A percentile compares a stretch with the other conserved stretches of the same genome.
Conservation (phyloP, 1,284 basidiomycete species). For the Neonothopanus nambi region DNA sequence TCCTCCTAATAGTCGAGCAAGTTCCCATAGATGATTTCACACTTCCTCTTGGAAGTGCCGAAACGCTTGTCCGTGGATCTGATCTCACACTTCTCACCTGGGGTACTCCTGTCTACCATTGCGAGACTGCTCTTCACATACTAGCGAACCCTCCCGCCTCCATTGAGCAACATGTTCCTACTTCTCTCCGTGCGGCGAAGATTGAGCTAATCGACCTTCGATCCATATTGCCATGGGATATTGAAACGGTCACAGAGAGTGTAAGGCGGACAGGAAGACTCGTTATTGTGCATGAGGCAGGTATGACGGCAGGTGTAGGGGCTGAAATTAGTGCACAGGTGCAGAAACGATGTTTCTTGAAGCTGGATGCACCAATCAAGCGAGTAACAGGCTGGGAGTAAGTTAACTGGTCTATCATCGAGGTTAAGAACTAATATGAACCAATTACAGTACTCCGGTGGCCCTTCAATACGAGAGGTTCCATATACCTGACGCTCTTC, state of each 20-base stretch:
- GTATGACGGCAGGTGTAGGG: slow-evolving; percentile 82
- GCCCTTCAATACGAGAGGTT: slow-evolving; percentile 89
- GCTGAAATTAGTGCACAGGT: slow-evolving; percentile 87
- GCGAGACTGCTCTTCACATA: slow-evolving; percentile 77
- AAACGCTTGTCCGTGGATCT: slow-evolving; percentile 70
- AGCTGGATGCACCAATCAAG: slow-evolving; percentile 84
- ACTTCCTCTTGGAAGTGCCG: slow-evolving; percentile 79
- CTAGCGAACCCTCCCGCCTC: slow-evolving; percentile 65
- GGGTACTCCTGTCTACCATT: slow-evolving; percentile 91
- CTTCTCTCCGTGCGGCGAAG: slow-evolving; percentile 66
- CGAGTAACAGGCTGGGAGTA: slow-evolving; percentile 91
- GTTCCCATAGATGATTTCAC: slow-evolving; percentile 88
- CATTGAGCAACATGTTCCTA: slow-evolving; percentile 71
- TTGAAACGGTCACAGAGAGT: slow-evolving; percentile 76
- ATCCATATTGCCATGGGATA: slow-evolving; percentile 89
- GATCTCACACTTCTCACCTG: slow-evolving; percentile 90
- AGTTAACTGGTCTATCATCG: slow-evolving; percentile 36
- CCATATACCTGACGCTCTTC: slow-evolving; percentile 83
- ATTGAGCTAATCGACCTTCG: slow-evolving; percentile 91
- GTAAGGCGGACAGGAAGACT: slow-evolving; percentile 81
- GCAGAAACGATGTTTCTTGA: slow-evolving; percentile 81
- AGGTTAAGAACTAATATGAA: neutral
- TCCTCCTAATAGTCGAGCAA: slow-evolving; percentile 77
- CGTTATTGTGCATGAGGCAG: slow-evolving; percentile 91
- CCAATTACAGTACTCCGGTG: slow-evolving; percentile 63